Base-by-base conservation (phyloP, 192 early-diverging fungal genomes). In the Coemansia sp. region DNA sequence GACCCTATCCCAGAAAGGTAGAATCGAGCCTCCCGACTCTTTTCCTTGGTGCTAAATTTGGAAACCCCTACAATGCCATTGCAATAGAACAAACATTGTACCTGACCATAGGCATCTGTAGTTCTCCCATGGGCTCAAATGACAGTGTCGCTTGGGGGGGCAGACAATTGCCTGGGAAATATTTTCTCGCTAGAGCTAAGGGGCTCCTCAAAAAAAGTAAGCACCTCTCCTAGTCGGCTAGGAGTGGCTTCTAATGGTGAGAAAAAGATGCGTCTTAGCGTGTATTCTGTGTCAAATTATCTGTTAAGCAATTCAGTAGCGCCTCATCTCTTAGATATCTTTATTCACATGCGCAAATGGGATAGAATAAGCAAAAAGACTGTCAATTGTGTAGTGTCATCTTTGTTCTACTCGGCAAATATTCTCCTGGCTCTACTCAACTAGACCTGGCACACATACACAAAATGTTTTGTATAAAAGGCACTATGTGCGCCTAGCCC, bases 201-300 rank as follows among this genome's bases (percentile, higher is more conserved):
- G 51, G 51, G 51, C 51, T 55, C 51, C 51, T 55, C 51, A 31
- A 33, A 55, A n/a, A 55, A 53, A 55, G 24, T 14, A 4, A 14
- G 9, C 48, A 31, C 26, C 7, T 28, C 51, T 26, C 24, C 28
- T 21, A 8, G 21, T 23, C 23, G 3, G 21, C 24, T 26, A 26
- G 14, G 51, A 11, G 26, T 28, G 13, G 28, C 24, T 31, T 13
- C 14, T 33, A 55, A 11, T 16, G 24, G 51, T 31, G 26, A 55
- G 51, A 55, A 31, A 28, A 31, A 53, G 14, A 53, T 28, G 28
- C 28, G 48, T 26, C 28, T 16, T 26, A 16, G 51, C 28, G 24
- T 14, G 24, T 55, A 33, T 33, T 13, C 28, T 23, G 9, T 38
- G 9, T 10, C 13, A 13, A 38, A 13, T 6, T 9, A 9, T 1